Evolutionary conservation across 306 rosid species (phyloP), one percentile per base, ranked within the genome.

Genomic region (Dalbergia oliveri): DNA sequence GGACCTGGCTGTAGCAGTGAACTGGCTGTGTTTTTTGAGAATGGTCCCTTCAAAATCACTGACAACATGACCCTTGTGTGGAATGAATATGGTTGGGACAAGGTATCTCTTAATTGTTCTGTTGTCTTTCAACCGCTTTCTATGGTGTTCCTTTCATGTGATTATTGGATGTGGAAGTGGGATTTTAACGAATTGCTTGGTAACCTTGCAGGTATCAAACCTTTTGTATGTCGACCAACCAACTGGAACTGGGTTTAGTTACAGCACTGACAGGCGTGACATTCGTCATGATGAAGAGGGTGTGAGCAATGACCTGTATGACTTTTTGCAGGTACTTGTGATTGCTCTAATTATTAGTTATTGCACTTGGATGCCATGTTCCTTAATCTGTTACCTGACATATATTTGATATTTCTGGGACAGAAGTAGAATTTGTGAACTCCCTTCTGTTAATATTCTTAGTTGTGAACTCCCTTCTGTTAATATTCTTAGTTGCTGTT

Each of bases 1-100:
- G 99, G 99, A 4, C 99, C 99, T 47, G 99, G 99, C 6, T 95
- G 99, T 82, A 93, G 99, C 74, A 93, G 99, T 84, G 99, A 95
- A 86, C 79, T 95, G 94, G 99, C 99, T 23, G 78, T 93, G 83
- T 95, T 95, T 82, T 95, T 91, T 72, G 99, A 95, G 61, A 95
- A 95, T 60, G 99, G 99, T 14, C 99, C 98, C 69, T 95, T 95
- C 88, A 78, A 63, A 75, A 87, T 95, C 58, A 90, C 97, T 43
- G 77, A 95, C 72, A 95, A 95, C 86, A 75, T 93, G 90, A 90
- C 99, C 35, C 98, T 95, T 86, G 80, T 86, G 49, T 95, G 97
- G 98, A 95, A 95, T 82, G 88, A 90, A 23, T 88, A 90, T 63
- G 99, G 99, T 58, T 95, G 99, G 99, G 99, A 95, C 83, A 84